Evolutionary conservation across 2,329 filamentous ascomycete genomes (phyloP), one percentile per base, ranked within the genome.

Genomic region (Colletotrichum cereale): DNA sequence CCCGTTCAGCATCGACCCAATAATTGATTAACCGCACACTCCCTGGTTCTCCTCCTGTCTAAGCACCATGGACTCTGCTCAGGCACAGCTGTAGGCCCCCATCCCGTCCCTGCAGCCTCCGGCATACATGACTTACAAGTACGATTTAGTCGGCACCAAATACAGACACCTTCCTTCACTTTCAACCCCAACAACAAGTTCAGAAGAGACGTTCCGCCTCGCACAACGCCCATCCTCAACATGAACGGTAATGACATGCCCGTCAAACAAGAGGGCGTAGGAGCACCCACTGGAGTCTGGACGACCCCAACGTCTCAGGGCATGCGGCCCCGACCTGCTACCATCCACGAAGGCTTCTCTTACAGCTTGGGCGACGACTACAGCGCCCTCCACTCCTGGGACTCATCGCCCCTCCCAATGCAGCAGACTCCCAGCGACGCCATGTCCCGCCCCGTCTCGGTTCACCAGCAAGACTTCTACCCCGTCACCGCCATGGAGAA

Each of bases 301-400:
- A 86, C 87, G 67, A 87, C 87, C 61, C 86, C 88, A 11, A 84
- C 83, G 16, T 82, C 87, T 50, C 85, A 87, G 65, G 80, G 84
- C 70, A 79, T 84, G 75, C 84, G 86, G 73, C 86, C 86, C 57
- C 85, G 88, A 48, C 88, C 89, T 66, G 86, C 86, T 53, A 89
- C 88, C 48, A 89, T 90, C 68, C 88, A 90, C 75, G 88, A 90
- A 77, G 87, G 86, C 62, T 90, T 90, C 77, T 87, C 87, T 24
- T 91, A 88, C 79, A 88, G 86, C 76, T 81, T 88, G 73, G 83
- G 84, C 44, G 87, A 89, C 73, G 85, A 87, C 55, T 88, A 85
- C 73, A 82, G 83, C 56, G 82, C 84, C 5, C 78, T 90, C 56
- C 83, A 86, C 21, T 84, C 87, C 3, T 91, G 89, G 89, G 88